A percentile compares a stretch with the other conserved stretches of the same genome.
phyloP scores from a whole-genome alignment of 306 rosid genomes.

The Cercis canadensis region DNA sequence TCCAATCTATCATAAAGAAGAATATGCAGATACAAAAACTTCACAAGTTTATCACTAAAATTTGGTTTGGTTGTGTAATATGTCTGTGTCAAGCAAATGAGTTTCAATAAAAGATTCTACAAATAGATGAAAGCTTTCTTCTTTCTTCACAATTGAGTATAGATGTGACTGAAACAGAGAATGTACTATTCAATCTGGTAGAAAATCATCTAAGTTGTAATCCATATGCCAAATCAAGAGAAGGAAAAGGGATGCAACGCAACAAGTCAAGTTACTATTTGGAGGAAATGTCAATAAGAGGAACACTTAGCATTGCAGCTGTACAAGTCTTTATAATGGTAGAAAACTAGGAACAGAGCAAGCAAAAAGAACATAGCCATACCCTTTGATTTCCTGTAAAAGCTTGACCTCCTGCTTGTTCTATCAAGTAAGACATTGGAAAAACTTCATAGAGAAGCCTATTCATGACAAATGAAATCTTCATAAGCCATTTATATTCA shows the following conservation, averaged over 20 bases:
- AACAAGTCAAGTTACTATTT: conserved; percentile 1
- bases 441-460: conserved; percentile 94
- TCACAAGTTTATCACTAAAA: neutral
- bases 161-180: neutral
- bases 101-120: too few species aligned
- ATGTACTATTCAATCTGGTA: conserved; percentile 8
- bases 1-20: conserved; percentile 17
- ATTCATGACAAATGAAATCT: conserved; percentile 1
- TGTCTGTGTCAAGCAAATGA: too few species aligned
- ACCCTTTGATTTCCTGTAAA: conserved; percentile 95
- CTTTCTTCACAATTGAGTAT: too few species aligned
- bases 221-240: conserved; percentile 27
- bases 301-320: conserved; percentile 1
- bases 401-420: conserved; percentile 93
- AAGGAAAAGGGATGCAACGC: conserved; percentile 10
- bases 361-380: neutral
- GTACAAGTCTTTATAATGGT: neutral
- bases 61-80: neutral
- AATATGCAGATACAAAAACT: neutral
- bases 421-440: conserved; percentile 95
- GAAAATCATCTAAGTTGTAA: neutral
- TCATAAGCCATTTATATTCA: too few species aligned
- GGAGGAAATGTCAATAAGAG: neutral
- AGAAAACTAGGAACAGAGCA: too few species aligned
- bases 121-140: too few species aligned